phyloP scores from a whole-genome alignment of 768 basidiomycete species.

The Clathrus columnatus region DNA sequence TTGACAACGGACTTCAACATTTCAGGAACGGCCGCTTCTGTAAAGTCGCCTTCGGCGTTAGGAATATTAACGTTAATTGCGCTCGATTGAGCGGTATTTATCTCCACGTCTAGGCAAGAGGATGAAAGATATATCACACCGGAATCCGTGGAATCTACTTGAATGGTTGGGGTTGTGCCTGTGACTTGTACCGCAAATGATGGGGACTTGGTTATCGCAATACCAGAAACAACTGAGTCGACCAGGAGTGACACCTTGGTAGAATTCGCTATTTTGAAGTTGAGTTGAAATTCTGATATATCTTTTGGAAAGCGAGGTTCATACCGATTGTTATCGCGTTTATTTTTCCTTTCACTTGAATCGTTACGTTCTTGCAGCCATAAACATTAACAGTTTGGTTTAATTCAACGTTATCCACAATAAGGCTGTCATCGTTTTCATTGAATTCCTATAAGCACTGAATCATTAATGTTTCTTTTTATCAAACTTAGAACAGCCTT shows the following conservation, averaged over 20 bases:
- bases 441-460: constrained; percentile 68
- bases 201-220: constrained; percentile 84
- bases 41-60: constrained; percentile 87
- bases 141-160: constrained; percentile 89
- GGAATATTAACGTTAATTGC: constrained; percentile 87
- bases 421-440: constrained; percentile 67
- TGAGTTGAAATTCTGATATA: not conserved
- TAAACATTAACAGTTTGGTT: constrained; percentile 84
- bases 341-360: constrained; percentile 86
- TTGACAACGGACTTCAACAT: constrained; percentile 85
- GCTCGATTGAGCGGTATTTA: constrained; percentile 91
- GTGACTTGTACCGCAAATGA: constrained; percentile 91
- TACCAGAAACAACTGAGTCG: constrained; percentile 85
- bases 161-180: constrained; percentile 83
- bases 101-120: constrained; percentile 68
- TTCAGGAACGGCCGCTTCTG: constrained; percentile 86
- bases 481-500: constrained; percentile 23
- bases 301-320: constrained; percentile 18
- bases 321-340: constrained; percentile 87
- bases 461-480: constrained; percentile 21
- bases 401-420: constrained; percentile 67
- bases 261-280: constrained; percentile 60
- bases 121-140: constrained; percentile 92
- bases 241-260: constrained; percentile 80
- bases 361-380: constrained; percentile 77